Evolutionary conservation across 2,329 filamentous ascomycete species (phyloP), one percentile per base, ranked within the genome.

Genomic region (Trichoderma hamatum): DNA sequence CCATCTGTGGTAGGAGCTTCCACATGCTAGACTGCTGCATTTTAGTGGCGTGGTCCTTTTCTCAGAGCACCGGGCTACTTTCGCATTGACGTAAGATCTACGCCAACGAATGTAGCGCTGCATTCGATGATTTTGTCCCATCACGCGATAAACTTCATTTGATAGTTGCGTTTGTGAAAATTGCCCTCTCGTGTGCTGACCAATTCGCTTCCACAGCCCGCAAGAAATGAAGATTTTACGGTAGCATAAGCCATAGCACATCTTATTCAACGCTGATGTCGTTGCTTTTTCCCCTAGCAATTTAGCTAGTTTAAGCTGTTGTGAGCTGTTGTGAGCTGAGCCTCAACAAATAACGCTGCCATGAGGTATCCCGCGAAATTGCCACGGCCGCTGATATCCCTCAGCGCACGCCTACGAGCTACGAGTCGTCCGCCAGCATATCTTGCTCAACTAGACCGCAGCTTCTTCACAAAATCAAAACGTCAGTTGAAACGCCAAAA

Each of bases 371-470:
- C 70, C 26, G 43, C 55, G 34, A 64, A 51, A 51, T 28, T 71
- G 28, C 26, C 66, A n/a, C 70, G 72, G 63, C 43, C 43, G 52
- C 43, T 72, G 61, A 58, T 52, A 24, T 59, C 70, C 32, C 65
- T 69, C 28, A 51, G 51, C 21, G 19, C 59, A 9, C 51, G 43
- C 3, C 63, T 58, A n/a, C 68, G 66, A 54, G 39, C 51, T 32
- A n/a, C 63, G 46, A 55, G 54, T 21, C 67, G 21, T 34, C 63
- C 69, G 32, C 52, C 49, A 34, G 36, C 55, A 70, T 55, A 70
- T 65, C 39, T 65, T 72, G 58, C 74, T 52, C 72, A 74, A 68
- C 65, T 73, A 64, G 68, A 70, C 28, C 71, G 71, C 59, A 26
- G 64, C 64, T 67, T 73, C 55, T 72, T 73, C 59, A 72, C 72